phyloP scores from a whole-genome alignment of 176 grass and related monocot species.

The Canna indica region DNA sequence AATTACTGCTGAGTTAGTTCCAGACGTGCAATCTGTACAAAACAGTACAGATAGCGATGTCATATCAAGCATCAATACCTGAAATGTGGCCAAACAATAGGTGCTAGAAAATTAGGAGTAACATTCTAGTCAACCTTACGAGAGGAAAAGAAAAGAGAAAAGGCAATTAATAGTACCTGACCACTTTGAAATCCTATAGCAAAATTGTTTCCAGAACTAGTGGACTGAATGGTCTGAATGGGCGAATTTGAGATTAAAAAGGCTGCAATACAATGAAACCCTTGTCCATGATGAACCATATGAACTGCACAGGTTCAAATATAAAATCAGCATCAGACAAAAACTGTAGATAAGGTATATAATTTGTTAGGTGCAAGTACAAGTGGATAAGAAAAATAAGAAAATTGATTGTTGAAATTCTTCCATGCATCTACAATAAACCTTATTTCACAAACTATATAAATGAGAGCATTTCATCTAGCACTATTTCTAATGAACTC shows the following conservation, averaged over 20 bases:
- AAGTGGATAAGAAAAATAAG: not conserved
- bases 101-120: slow-evolving; percentile 25
- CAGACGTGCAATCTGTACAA: slow-evolving; percentile 48
- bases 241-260: slow-evolving; percentile 45
- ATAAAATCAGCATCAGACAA: not conserved
- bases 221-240: slow-evolving; percentile 39
- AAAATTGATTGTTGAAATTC: not conserved
- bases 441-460: not conserved
- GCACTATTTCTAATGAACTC: not conserved
- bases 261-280: slow-evolving; percentile 64
- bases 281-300: slow-evolving; percentile 54
- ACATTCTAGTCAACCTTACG: not conserved
- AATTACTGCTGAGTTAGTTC: slow-evolving; percentile 61
- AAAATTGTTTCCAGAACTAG: slow-evolving; percentile 43
- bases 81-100: slow-evolving; percentile 11
- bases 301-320: slow-evolving; percentile 31
- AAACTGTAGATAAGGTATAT: not conserved
- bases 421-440: not conserved
- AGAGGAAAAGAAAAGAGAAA: slow-evolving; percentile 10
- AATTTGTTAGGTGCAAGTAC: not conserved
- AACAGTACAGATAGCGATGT: slow-evolving; percentile 54
- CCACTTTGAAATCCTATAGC: slow-evolving; percentile 69
- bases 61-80: slow-evolving; percentile 75
- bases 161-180: slow-evolving; percentile 46
- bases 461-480: no score